Evolutionary conservation across 108 stramenopile genomes (phyloP).

Genomic region (Nitzschia sp.): DNA sequence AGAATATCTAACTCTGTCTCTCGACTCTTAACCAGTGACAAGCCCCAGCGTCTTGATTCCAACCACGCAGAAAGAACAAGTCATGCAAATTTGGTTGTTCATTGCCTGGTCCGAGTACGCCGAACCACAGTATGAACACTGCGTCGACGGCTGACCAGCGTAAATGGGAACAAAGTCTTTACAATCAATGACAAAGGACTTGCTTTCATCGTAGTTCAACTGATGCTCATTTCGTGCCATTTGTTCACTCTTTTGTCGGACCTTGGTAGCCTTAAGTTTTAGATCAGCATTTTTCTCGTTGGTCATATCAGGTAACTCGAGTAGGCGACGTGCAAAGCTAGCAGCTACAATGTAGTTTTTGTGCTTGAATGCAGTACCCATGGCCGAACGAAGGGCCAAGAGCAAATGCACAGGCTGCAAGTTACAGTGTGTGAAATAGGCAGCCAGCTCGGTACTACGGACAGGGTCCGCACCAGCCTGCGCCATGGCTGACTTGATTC

Average conservation of each 20-base stretch:
- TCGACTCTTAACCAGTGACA: conserved; percentile 89
- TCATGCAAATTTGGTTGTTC: conserved; percentile 77
- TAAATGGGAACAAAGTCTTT: conserved; percentile 90
- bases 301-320: conserved; percentile 96
- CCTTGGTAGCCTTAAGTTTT: conserved; percentile 92
- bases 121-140: conserved; percentile 91
- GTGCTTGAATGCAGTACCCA: conserved; percentile 98
- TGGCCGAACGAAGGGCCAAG: conserved; percentile 95
- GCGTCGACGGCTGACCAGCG: conserved; percentile 55
- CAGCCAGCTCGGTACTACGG: conserved; percentile 94
- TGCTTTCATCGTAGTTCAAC: conserved; percentile 96
- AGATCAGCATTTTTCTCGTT: conserved; percentile 94
- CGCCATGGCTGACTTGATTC: conserved; percentile 89
- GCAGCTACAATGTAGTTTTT: conserved; percentile 97
- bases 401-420: conserved; percentile 96
- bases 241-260: conserved; percentile 96
- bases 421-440: conserved; percentile 99
- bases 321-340: conserved; percentile 94
- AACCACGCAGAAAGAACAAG: conserved; percentile 86
- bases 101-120: conserved; percentile 66
- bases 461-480: conserved; percentile 71
- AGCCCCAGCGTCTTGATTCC: conserved; percentile 96
- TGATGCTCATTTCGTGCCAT: conserved; percentile 96
- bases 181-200: conserved; percentile 93
- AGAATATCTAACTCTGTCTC: no score